Evolutionary conservation across 2,329 filamentous ascomycete genomes (phyloP), one percentile per base, ranked within the genome.

Genomic region (Trichophyton rubrum): DNA sequence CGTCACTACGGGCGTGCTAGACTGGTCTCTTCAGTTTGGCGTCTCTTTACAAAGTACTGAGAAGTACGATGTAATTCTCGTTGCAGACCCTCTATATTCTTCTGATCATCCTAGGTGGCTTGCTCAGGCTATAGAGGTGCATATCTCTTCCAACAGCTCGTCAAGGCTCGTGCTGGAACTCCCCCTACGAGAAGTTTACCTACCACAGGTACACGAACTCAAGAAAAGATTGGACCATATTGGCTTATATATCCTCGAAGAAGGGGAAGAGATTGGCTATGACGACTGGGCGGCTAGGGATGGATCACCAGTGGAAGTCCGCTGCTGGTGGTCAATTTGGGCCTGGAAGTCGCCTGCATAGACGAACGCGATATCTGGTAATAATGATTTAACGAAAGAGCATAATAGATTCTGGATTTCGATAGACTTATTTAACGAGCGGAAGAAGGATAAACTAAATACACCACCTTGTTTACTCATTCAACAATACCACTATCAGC

Each of bases 11-110:
- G 87, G 85, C 0, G 76, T 86, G 2, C 75, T 97, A 60, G 89
- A 90, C 41, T 96, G 91, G 90, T 75, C 75, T 20, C 65, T 74
- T 27, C 62, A 66, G 17, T 70, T 69, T 0, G 61, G 68, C 15
- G 63, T 67, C 3, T 67, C 67, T 7, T 69, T 70, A 8, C 13
- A 43, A 4, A 43, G 41, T 15, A 64, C 68, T 1, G 72, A 73
- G 45, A 72, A 69, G 49, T 79, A 75, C 65, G 71, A 86, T 78
- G 76, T 96, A 60, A 84, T 97, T 49, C 79, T 99, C 2, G 89
- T 85, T 1, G 90, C 92, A 2, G 93, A 99, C 72, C 83, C 89
- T 0, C 77, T 99, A 20, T 97, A 97, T 73, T 90, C 91, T 53
- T 81, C 90, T 56, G 81, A 88, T 3, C 93, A 97, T 69, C 90